Evolutionary conservation across 2,329 filamentous ascomycete genomes (phyloP).

Genomic region (Botryotinia narcissicola): DNA sequence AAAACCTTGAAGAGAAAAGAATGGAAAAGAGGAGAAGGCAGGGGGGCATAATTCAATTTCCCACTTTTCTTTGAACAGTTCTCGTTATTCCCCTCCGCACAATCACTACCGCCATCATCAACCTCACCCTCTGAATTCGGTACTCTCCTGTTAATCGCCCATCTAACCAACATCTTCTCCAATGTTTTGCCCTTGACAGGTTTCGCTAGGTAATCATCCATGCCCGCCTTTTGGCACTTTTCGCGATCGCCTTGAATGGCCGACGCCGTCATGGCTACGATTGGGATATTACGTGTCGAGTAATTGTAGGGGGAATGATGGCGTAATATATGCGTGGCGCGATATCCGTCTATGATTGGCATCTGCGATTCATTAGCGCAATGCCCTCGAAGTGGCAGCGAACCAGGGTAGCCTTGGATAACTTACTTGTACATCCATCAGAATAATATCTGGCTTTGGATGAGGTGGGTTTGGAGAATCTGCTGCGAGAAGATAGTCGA

Average conservation of each 20-base stretch:
- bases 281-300: slow-evolving; percentile 62
- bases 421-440: slow-evolving; percentile 67
- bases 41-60: not conserved
- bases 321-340: slow-evolving; percentile 69
- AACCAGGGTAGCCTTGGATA: not conserved
- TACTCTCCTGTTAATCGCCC: slow-evolving; percentile 52
- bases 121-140: slow-evolving; percentile 14
- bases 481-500: slow-evolving; percentile 66
- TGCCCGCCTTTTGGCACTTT: slow-evolving; percentile 69
- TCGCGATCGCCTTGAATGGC: slow-evolving; percentile 75
- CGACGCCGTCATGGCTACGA: slow-evolving; percentile 79
- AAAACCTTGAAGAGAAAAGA: not conserved
- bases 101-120: slow-evolving; percentile 30
- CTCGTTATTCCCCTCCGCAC: slow-evolving; percentile 29
- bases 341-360: slow-evolving; percentile 75
- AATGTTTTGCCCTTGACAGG: slow-evolving; percentile 67
- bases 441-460: slow-evolving; percentile 63
- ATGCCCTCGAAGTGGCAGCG: too few species aligned
- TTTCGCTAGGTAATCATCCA: slow-evolving; percentile 75
- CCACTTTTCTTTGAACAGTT: slow-evolving; percentile 13
- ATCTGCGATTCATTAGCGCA: slow-evolving; percentile 42
- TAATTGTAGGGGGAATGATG: slow-evolving; percentile 64
- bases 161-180: slow-evolving; percentile 69
- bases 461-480: slow-evolving; percentile 37
- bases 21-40: not conserved